A percentile compares a stretch with the other conserved stretches of the same genome.
Conservation (phyloP, 2,329 filamentous ascomycete genomes). For the Coniochaeta sp. region DNA sequence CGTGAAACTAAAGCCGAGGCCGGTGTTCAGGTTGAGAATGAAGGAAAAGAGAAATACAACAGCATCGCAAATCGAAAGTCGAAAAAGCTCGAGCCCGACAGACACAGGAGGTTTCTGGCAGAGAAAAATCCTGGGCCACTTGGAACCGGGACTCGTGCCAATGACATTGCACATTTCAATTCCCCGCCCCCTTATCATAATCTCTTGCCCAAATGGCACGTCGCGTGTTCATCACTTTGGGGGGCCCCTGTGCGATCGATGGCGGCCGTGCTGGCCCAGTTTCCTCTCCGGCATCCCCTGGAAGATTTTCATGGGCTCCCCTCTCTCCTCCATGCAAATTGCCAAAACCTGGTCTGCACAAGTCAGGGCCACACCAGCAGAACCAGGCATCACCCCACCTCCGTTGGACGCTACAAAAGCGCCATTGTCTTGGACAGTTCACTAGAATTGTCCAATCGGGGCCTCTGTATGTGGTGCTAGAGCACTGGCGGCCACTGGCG, state of each 20-base stretch:
- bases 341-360: background rate
- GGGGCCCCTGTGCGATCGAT: no score
- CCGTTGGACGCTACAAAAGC: background rate
- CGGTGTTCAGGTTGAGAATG: background rate
- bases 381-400: no score
- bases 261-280: no score
- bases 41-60: background rate
- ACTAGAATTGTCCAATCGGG: background rate
- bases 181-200: background rate
- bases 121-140: background rate
- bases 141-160: background rate
- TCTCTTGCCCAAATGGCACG: background rate
- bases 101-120: background rate
- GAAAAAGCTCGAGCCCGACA: background rate
- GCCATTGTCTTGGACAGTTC: background rate
- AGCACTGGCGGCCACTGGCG: no score
- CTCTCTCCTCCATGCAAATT: background rate
- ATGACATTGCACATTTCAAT: background rate
- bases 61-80: background rate
- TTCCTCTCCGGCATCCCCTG: no score
- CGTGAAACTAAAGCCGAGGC: background rate
- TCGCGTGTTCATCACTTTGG: conserved; percentile 1
- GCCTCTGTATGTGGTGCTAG: background rate
- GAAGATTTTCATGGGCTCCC: background rate
- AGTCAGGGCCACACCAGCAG: background rate